Evolutionary conservation across 768 basidiomycete genomes (phyloP), one percentile per base, ranked within the genome.

Genomic region (Russula griseocarnosa): DNA sequence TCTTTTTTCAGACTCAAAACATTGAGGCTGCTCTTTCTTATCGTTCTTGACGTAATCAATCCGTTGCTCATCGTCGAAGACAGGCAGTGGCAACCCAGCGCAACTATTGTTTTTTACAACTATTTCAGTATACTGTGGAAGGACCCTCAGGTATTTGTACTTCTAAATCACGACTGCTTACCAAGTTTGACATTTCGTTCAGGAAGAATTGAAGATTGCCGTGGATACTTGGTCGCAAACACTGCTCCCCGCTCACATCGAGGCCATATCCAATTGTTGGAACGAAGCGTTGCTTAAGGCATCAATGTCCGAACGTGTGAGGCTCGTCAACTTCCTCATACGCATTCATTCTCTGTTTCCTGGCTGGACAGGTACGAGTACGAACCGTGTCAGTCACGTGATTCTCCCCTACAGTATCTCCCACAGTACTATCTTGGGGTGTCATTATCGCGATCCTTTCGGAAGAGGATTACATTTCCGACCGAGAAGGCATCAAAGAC

Each of bases 341-440:
- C 87, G 86, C 68, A 78, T 92, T 32, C 83, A 78, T n/a, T 78
- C 86, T 0, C 81, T 87, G 73, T 86, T 90, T 72, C 81, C 86
- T 20, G 72, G 67, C 16, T 91, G 89, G 89, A 77, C 78, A 80
- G 78, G 88, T 88, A 67, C n/a, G n/a, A n/a, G n/a, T n/a, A n/a
- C 57, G 73, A 59, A 6, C 24, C 28, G n/a, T 18, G n/a, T 38
- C 16, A 18, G 24, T 32, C n/a, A 30, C 42, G 6, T 46, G 14
- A 9, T 18, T 10, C 28, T 55, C 5, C 34, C n/a, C 34, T 6
- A 54, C 51, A 18, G 42, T 50, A 30, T 10, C 24, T 10, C 34
- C 22, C 22, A 2, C 61, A 90, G 88, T 88, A 40, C 71, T 90
- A 14, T 81, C 83, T 0, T 90, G 88, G 87, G 78, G 81, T 32